phyloP scores from a whole-genome alignment of 176 grass and related monocot genomes.

The maize (Zea mays) region DNA sequence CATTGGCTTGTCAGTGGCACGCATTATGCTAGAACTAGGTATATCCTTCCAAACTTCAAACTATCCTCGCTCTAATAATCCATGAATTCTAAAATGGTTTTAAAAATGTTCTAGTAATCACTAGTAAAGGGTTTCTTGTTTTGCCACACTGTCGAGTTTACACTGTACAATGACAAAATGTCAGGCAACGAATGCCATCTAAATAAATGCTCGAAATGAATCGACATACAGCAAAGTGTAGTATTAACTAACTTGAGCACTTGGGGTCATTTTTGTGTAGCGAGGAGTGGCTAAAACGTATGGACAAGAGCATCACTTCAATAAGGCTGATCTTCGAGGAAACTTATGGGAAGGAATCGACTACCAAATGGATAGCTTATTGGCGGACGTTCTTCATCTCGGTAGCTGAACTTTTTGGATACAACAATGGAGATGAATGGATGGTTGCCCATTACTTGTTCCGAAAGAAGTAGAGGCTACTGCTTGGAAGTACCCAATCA shows the following conservation, averaged over 20 bases:
- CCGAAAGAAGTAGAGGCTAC: constrained; percentile 60
- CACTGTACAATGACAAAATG: neutral
- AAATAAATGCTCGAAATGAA: neutral
- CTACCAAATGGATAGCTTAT: constrained; percentile 87
- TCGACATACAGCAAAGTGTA: neutral
- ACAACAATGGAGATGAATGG: constrained; percentile 96
- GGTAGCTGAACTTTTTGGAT: constrained; percentile 84
- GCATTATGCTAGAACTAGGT: constrained; percentile 82
- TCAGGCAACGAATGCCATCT: neutral
- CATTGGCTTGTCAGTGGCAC: constrained; percentile 90
- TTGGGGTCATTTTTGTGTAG: constrained; percentile 42
- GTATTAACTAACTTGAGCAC: constrained; percentile 1
- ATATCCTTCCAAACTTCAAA: constrained; percentile 30
- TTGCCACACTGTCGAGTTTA: neutral
- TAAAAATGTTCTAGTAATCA: neutral
- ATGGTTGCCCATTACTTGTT: constrained; percentile 84
- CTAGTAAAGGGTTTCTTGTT: neutral
- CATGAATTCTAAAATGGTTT: neutral
- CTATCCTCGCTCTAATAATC: neutral
- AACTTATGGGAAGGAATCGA: constrained; percentile 81
- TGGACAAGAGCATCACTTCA: constrained; percentile 61
- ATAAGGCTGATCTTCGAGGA: constrained; percentile 79
- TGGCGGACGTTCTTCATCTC: constrained; percentile 95
- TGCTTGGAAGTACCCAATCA: neutral
- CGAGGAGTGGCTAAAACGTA: constrained; percentile 90